Conservation (phyloP, 2,329 filamentous ascomycete genomes). For the Fusarium xylarioides region DNA sequence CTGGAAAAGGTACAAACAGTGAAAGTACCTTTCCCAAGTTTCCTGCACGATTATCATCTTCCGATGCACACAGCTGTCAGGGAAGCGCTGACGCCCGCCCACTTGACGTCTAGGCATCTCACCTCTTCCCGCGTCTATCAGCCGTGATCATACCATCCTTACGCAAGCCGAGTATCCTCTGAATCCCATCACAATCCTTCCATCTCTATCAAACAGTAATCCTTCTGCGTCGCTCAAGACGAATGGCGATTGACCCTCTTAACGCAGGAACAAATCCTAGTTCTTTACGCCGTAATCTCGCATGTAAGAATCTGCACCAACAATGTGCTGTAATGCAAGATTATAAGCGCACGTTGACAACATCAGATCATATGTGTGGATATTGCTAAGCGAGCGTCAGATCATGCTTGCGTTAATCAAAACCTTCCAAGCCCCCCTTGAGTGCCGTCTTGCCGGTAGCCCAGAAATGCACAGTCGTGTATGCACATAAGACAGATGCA, state of each 20-base stretch:
- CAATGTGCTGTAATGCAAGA: not conserved
- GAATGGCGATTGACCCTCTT: not conserved
- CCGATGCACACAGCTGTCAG: not conserved
- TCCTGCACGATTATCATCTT: not conserved
- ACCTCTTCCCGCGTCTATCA: not conserved
- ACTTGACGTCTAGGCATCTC: not conserved
- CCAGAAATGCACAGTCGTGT: not conserved
- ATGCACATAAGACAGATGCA: not conserved
- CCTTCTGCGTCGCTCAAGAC: not conserved
- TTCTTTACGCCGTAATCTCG: not conserved
- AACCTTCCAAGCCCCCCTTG: not conserved
- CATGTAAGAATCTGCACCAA: not conserved
- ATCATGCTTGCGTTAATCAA: not conserved
- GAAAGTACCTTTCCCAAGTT: not conserved
- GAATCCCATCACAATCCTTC: not conserved
- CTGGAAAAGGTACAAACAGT: not conserved
- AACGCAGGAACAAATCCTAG: not conserved
- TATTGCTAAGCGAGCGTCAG: not conserved
- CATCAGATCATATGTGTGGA: not conserved
- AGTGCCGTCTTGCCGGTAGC: not conserved
- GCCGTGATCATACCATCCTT: not conserved
- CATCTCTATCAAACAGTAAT: not conserved
- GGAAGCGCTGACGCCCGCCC: not conserved
- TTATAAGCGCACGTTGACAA: not conserved
- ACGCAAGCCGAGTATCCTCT: not conserved